Conservation (phyloP, 495 filamentous ascomycete species). For the Amphirosellinia nigrospora region DNA sequence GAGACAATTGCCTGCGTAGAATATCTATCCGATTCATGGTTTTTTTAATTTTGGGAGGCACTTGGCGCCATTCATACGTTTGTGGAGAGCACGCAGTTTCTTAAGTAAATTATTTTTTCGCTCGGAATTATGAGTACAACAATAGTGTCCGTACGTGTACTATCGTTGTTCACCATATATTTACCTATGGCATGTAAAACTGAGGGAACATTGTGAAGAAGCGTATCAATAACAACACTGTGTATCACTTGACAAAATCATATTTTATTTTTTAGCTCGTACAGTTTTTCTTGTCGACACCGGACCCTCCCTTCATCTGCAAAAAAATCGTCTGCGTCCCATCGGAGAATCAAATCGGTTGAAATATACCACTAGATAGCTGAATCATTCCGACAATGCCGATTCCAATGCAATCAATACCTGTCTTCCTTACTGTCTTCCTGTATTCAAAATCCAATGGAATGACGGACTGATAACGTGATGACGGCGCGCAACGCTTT, state of each 20-base stretch:
- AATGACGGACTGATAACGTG: neutral
- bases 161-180: neutral
- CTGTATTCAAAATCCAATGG: neutral
- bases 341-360: neutral
- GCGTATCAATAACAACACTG: neutral
- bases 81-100: no score
- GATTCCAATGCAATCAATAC: neutral
- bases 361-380: neutral
- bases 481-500: neutral
- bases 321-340: neutral
- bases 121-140: no score
- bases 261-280: neutral
- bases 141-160: no score
- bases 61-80: no score
- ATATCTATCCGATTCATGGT: no score
- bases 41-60: no score
- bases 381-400: neutral
- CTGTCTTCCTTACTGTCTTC: neutral
- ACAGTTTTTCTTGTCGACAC: no score
- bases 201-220: neutral
- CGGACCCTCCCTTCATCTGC: neutral
- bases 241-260: neutral
- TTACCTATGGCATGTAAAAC: neutral
- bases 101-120: no score
- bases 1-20: no score